Evolutionary conservation across 2,329 filamentous ascomycete species (phyloP).

Genomic region (Huntiella moniliformis): DNA sequence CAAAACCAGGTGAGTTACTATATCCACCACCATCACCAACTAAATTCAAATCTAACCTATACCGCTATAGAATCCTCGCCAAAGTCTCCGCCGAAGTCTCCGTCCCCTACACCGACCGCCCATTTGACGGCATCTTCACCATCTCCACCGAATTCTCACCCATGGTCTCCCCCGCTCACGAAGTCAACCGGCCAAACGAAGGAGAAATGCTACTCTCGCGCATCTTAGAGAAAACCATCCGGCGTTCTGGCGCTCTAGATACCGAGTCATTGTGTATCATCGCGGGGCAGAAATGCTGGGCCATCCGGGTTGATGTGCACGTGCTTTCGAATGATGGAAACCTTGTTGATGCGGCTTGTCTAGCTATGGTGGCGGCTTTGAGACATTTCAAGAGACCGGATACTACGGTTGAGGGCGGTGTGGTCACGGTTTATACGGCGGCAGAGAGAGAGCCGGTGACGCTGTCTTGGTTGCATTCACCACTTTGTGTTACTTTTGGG

Average conservation of each 20-base stretch:
- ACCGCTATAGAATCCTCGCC: constrained; percentile 50
- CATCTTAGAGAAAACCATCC: constrained; percentile 82
- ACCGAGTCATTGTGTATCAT: constrained; percentile 91
- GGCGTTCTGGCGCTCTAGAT: constrained; percentile 78
- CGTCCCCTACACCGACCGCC: constrained; percentile 67
- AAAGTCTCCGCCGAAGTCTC: constrained; percentile 79
- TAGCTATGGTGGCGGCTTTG: constrained; percentile 72
- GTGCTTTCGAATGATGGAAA: constrained; percentile 83
- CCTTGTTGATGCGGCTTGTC: constrained; percentile 67
- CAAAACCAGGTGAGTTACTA: constrained; percentile 54
- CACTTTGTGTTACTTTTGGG: constrained; percentile 77
- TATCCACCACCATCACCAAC: background rate
- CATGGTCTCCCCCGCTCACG: constrained; percentile 80
- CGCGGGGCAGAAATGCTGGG: constrained; percentile 80
- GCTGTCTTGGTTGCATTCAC: constrained; percentile 78
- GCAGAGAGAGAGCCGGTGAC: constrained; percentile 80
- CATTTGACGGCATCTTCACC: constrained; percentile 88
- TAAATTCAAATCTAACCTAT: constrained; percentile 7
- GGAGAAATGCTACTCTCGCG: constrained; percentile 73
- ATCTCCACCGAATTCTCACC: constrained; percentile 82
- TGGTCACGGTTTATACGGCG: constrained; percentile 64
- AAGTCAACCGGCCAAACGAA: constrained; percentile 66
- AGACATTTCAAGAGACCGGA: constrained; percentile 86
- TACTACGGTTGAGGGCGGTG: constrained; percentile 67
- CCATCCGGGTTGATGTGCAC: constrained; percentile 77